Conservation (phyloP, 176 grass and related monocot species). For the Oryza meyeriana region DNA sequence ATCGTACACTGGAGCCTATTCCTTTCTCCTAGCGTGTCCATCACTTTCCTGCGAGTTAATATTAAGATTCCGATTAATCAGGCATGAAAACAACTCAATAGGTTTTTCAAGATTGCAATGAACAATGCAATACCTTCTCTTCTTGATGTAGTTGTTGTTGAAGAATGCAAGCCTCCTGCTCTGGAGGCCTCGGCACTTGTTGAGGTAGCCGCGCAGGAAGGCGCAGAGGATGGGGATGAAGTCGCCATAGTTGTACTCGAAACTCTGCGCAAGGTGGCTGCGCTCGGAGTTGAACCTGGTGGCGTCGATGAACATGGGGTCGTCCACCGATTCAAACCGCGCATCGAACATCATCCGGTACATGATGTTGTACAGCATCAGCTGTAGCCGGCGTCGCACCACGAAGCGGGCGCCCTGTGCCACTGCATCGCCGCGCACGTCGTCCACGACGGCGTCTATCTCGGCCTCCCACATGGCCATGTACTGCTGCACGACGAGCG, state of each 20-base stretch:
- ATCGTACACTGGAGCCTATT: constrained; percentile 35
- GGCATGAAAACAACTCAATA: neutral
- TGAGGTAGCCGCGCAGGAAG: constrained; percentile 70
- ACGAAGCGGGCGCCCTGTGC: constrained; percentile 24
- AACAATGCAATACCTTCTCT: constrained; percentile 35
- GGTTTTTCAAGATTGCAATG: neutral
- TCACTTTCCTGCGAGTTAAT: neutral
- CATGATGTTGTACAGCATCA: constrained; percentile 99
- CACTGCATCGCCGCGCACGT: neutral
- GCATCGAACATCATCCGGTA: constrained; percentile 91
- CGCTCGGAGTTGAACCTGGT: constrained; percentile 67
- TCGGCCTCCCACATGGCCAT: constrained; percentile 68
- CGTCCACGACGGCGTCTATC: constrained; percentile 35
- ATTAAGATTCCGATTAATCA: neutral
- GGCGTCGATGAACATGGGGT: constrained; percentile 68
- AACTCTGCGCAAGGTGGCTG: constrained; percentile 92
- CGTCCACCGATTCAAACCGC: constrained; percentile 58
- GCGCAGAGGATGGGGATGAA: constrained; percentile 87
- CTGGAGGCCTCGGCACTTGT: constrained; percentile 67
- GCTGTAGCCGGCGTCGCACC: constrained; percentile 62
- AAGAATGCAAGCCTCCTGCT: constrained; percentile 58
- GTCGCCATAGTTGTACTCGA: constrained; percentile 96
- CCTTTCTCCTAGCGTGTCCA: constrained; percentile 15
- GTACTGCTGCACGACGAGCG: constrained; percentile 64
- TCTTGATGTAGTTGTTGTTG: constrained; percentile 64